Percentiles rank a stretch among this genome's conserved stretches.
phyloP scores from a whole-genome alignment of 306 rosid genomes.

The Dicorynia guianensis region DNA sequence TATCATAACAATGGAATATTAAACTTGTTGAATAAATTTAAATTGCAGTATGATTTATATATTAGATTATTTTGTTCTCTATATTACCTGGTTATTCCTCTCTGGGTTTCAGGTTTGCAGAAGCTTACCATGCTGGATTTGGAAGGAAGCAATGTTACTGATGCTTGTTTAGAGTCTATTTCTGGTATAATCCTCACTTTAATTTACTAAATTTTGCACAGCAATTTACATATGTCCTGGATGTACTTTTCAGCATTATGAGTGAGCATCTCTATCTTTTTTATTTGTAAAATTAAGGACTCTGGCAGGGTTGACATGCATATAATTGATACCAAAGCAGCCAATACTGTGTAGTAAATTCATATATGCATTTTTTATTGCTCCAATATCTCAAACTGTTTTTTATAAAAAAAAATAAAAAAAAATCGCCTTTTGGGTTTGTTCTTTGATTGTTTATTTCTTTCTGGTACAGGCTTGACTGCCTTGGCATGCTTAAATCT shows the following conservation, averaged over 20 bases:
- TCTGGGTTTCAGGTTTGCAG: constrained; percentile 62
- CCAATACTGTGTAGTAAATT: not conserved
- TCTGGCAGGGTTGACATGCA: constrained; percentile 12
- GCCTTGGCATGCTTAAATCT: constrained; percentile 79
- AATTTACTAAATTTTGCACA: constrained; percentile 3
- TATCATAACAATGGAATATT: constrained; percentile 18
- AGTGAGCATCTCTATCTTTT: constrained; percentile 13
- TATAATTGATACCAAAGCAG: not conserved
- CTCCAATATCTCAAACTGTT: not conserved
- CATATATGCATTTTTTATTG: not conserved
- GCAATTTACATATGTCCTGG: constrained; percentile 12
- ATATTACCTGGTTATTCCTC: constrained; percentile 28
- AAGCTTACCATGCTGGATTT: constrained; percentile 60
- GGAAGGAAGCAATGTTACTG: constrained; percentile 71
- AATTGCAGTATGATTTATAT: constrained; percentile 25
- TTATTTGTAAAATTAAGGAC: constrained; percentile 35
- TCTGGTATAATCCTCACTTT: constrained; percentile 47
- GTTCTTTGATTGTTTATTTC: constrained; percentile 13
- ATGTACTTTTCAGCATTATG: constrained; percentile 3
- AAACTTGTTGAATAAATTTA: constrained; percentile 22
- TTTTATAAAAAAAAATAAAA: too few species aligned
- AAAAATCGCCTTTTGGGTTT: not conserved
- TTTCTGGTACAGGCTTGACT: constrained; percentile 59
- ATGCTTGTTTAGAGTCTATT: constrained; percentile 61
- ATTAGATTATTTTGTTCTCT: constrained; percentile 23